Evolutionary conservation across 257 asterid species (phyloP).

Genomic region (Solanum peruvianum): DNA sequence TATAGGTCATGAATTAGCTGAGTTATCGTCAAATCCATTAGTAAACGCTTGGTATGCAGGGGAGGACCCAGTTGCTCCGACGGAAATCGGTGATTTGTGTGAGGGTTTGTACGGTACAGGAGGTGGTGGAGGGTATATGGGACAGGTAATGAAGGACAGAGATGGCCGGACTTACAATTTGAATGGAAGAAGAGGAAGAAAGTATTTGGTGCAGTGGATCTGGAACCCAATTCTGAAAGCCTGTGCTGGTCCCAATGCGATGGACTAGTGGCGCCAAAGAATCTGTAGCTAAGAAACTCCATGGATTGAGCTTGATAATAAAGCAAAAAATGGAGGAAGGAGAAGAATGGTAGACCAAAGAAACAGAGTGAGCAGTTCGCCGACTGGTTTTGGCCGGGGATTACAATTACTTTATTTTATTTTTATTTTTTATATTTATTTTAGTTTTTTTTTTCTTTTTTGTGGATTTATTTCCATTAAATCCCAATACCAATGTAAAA

Average conservation of each 20-base stretch:
- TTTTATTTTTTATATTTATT: no score
- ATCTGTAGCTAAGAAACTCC: neutral
- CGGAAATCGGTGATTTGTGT: slow-evolving; percentile 86
- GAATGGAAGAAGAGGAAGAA: slow-evolving; percentile 64
- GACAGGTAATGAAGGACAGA: slow-evolving; percentile 51
- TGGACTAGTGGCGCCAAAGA: slow-evolving; percentile 16
- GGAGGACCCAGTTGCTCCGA: slow-evolving; percentile 85
- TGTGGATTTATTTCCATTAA: neutral
- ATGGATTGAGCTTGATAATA: neutral
- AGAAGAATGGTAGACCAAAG: neutral
- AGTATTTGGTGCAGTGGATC: slow-evolving; percentile 75
- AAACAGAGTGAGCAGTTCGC: neutral
- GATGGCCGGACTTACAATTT: slow-evolving; percentile 59
- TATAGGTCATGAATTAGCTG: slow-evolving; percentile 87
- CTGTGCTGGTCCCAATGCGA: slow-evolving; percentile 85
- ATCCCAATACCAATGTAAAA: neutral
- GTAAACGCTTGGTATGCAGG: slow-evolving; percentile 99
- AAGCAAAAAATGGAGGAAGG: neutral
- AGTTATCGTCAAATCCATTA: slow-evolving; percentile 81
- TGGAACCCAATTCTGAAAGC: slow-evolving; percentile 72
- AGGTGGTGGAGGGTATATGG: slow-evolving; percentile 88
- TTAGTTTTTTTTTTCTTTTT: neutral
- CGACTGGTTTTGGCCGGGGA: neutral
- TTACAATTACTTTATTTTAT: neutral
- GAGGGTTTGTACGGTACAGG: slow-evolving; percentile 90